Base-by-base conservation (phyloP, 1,284 basidiomycete species). In the Cerrena zonata region DNA sequence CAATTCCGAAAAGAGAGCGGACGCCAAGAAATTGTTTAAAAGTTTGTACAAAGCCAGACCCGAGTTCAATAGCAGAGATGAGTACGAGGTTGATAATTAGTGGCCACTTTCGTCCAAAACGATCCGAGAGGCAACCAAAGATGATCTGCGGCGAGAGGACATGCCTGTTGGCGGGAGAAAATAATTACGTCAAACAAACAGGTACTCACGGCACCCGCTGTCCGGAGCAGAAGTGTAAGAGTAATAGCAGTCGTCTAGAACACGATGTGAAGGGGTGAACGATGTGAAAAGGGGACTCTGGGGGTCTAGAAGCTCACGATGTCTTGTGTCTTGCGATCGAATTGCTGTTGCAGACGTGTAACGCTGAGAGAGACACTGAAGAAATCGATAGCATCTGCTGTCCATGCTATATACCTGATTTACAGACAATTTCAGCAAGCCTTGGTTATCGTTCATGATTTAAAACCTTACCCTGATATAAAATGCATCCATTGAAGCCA, bases 41-140 rank as follows among this genome's bases (percentile, higher is more conserved):
- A 0, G 80, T 86, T 12, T 81, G 69, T n/a, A 82, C 81, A 63
- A 89, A 90, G 38, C 85, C 81, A 4, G 79, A 84, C 0, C 84
- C 89, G 15, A 98, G 80, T 58, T 93, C 86, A 52, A 96, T 80
- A 10, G 79, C 68, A 18, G 78, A 74, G 55, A 91, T 80, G 43
- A 93, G 61, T 13, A 89, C 47, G 45, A 92, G 70, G 66, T 96
- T 96, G 61, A 65, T 59, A 38, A 93, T 82, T 2, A 97, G 74
- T 1, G 94, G 92, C 90, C 91, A 98, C 72, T 94, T 94, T 42
- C 94, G 81, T 2, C 94, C 94, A 65, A 79, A 95, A 10, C 94
- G 79, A 66, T 94, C 92, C 15, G 87, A 88, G 25, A 88, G 61
- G 49, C 91, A 64, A 34, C 87, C 88, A 56, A 96, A 95, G 57